These are phyloP conservation scores for Pythium biforme DNA, from an alignment of 352 stramenopile species.

Conservation along the genomic window DNA sequence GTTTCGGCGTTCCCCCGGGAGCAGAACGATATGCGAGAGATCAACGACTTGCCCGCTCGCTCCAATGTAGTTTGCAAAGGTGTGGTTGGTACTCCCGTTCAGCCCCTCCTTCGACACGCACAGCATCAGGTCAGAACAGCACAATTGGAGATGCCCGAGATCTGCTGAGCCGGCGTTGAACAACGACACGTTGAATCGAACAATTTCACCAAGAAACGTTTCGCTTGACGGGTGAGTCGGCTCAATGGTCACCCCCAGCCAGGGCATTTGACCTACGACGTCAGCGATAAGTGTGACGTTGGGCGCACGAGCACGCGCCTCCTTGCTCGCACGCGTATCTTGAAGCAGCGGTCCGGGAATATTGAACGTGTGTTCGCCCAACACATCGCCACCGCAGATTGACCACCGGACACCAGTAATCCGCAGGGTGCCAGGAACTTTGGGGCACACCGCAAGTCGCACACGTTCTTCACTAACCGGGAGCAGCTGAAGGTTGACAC, in stretches of 20 bases:
- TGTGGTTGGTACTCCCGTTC: slow-evolving; percentile 15
- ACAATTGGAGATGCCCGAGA: slow-evolving; percentile 55
- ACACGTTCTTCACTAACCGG: slow-evolving; percentile 77
- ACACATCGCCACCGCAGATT: slow-evolving; percentile 77
- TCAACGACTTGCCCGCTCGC: slow-evolving; percentile 64
- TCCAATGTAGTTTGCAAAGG: slow-evolving; percentile 53
- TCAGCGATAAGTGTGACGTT: slow-evolving; percentile 78
- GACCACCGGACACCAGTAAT: slow-evolving; percentile 81
- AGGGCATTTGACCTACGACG: slow-evolving; percentile 74
- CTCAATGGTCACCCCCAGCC: slow-evolving; percentile 73
- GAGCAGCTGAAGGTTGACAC: slow-evolving; percentile 72
- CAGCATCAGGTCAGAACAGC: slow-evolving; percentile 62
- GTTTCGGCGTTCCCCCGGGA: slow-evolving; percentile 47
- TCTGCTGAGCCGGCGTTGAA: slow-evolving; percentile 55
- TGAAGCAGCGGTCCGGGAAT: slow-evolving; percentile 79
- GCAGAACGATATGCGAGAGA: slow-evolving; percentile 47
- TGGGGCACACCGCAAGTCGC: slow-evolving; percentile 60
- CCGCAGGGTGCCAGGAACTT: slow-evolving; percentile 50
- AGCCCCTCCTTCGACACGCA: slow-evolving; percentile 36
- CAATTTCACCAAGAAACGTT: slow-evolving; percentile 59
- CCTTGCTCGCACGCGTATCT: slow-evolving; percentile 73
- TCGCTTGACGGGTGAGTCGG: slow-evolving; percentile 30
- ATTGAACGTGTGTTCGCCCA: slow-evolving; percentile 79
- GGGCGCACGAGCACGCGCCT: slow-evolving; percentile 64
- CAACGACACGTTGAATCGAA: slow-evolving; percentile 52